phyloP scores from a whole-genome alignment of 495 filamentous ascomycete genomes.

The Friedmanniomyces endolithicus region DNA sequence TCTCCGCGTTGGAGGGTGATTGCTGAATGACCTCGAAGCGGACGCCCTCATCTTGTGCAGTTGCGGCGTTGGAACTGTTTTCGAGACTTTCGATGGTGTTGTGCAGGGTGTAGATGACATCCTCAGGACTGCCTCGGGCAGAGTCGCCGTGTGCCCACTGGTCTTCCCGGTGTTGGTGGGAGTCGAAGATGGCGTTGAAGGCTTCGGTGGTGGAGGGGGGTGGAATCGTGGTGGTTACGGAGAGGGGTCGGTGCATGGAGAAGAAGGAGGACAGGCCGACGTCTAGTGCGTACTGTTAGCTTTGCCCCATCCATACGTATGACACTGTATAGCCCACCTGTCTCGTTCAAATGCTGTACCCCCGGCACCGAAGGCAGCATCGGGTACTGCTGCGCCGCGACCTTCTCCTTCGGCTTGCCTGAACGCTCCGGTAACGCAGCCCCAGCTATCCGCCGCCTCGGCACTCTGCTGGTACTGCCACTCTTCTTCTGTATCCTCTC shows the following conservation, averaged over 20 bases:
- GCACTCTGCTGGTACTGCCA: background rate
- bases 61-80: slow-evolving; percentile 29
- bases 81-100: slow-evolving; percentile 62
- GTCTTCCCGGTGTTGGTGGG: slow-evolving; percentile 36
- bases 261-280: slow-evolving; percentile 85
- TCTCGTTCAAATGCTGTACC: slow-evolving; percentile 4
- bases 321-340: slow-evolving; percentile 11
- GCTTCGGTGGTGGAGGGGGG: slow-evolving; percentile 54
- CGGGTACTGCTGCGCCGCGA: slow-evolving; percentile 2
- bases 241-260: slow-evolving; percentile 88
- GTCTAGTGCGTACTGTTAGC: slow-evolving; percentile 39
- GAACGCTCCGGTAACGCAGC: too few relatives aligned
- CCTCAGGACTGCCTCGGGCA: slow-evolving; percentile 31
- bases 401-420: slow-evolving; percentile 1
- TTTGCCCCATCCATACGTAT: background rate
- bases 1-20: slow-evolving; percentile 29
- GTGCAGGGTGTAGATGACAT: slow-evolving; percentile 70
- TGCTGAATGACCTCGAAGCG: slow-evolving; percentile 38
- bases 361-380: slow-evolving; percentile 11
- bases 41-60: slow-evolving; percentile 33
- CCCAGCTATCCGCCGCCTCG: background rate
- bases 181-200: slow-evolving; percentile 69
- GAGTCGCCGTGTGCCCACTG: slow-evolving; percentile 17
- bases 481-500: background rate
- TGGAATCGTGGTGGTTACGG: slow-evolving; percentile 67